Conservation (phyloP, 1,284 basidiomycete species). For the Xerocomus alliaceus region DNA sequence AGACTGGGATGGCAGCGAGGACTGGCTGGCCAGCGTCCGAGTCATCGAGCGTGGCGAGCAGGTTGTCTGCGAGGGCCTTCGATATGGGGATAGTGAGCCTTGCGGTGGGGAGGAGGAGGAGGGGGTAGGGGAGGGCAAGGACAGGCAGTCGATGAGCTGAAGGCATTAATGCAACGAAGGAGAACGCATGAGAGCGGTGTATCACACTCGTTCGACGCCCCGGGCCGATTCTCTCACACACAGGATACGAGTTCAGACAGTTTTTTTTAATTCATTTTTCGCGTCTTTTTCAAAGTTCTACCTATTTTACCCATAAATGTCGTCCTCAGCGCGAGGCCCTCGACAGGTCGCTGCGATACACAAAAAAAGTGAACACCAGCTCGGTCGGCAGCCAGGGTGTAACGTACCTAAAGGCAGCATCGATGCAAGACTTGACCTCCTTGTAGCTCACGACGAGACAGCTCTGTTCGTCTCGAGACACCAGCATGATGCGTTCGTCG, state of each 20-base stretch:
- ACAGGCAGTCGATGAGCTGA: slow-evolving; percentile 57
- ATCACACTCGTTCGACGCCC: not conserved
- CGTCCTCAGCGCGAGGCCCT: slow-evolving; percentile 29
- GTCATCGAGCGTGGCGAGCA: slow-evolving; percentile 66
- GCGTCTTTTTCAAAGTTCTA: slow-evolving; percentile 66
- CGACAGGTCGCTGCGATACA: slow-evolving; percentile 35
- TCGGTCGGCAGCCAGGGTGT: too few species aligned
- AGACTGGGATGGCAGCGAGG: slow-evolving; percentile 68
- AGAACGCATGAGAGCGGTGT: not conserved
- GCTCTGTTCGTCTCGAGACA: slow-evolving; percentile 93
- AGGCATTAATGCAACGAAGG: slow-evolving; percentile 24
- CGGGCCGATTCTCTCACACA: not conserved
- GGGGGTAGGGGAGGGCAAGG: slow-evolving; percentile 66
- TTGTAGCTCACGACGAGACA: slow-evolving; percentile 96
- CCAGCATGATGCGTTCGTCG: slow-evolving; percentile 94
- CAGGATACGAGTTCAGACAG: not conserved
- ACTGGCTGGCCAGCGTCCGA: slow-evolving; percentile 64
- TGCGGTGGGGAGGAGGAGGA: slow-evolving; percentile 70
- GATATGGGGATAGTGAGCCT: slow-evolving; percentile 67
- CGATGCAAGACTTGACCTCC: slow-evolving; percentile 87
- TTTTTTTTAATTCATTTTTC: slow-evolving; percentile 56
- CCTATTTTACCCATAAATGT: slow-evolving; percentile 51
- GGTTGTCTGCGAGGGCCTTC: slow-evolving; percentile 59
- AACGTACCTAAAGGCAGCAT: slow-evolving; percentile 69
- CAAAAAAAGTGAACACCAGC: not conserved